Conservation (phyloP, 192 early-diverging fungal genomes). For the Podochytrium sp. region DNA sequence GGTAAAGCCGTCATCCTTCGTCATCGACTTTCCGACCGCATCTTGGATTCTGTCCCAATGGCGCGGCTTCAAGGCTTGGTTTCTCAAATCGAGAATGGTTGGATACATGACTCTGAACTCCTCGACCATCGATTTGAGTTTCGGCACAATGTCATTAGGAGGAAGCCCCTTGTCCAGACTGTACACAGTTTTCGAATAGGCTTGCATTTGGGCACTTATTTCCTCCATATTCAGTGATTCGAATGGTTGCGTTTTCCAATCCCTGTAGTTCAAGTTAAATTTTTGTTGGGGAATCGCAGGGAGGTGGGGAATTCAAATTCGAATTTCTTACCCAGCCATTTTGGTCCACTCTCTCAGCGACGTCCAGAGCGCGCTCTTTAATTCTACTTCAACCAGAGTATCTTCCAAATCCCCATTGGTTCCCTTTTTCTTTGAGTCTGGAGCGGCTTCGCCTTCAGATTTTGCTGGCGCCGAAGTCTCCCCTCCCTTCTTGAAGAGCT, state of each 20-base stretch:
- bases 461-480: conserved; percentile 17
- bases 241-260: conserved; percentile 53
- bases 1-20: conserved; percentile 59
- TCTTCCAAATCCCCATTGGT: conserved; percentile 54
- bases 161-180: conserved; percentile 66
- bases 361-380: conserved; percentile 64
- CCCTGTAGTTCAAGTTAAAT: conserved; percentile 26
- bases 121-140: conserved; percentile 59
- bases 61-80: conserved; percentile 60
- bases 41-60: conserved; percentile 71
- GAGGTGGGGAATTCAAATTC: conserved; percentile 8
- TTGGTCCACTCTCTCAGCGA: conserved; percentile 61
- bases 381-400: conserved; percentile 56
- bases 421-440: conserved; percentile 15
- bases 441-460: conserved; percentile 15
- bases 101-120: conserved; percentile 58
- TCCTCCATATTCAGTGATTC: conserved; percentile 63
- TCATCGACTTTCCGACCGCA: conserved; percentile 53
- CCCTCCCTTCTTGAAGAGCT: conserved; percentile 60
- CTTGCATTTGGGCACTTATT: conserved; percentile 54
- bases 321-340: conserved; percentile 46
- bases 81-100: conserved; percentile 66
- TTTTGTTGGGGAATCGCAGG: neutral
- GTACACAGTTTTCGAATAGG: conserved; percentile 61
- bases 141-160: conserved; percentile 69